Evolutionary conservation across 2,329 filamentous ascomycete genomes (phyloP).

Genomic region (Aspergillus clavatus): DNA sequence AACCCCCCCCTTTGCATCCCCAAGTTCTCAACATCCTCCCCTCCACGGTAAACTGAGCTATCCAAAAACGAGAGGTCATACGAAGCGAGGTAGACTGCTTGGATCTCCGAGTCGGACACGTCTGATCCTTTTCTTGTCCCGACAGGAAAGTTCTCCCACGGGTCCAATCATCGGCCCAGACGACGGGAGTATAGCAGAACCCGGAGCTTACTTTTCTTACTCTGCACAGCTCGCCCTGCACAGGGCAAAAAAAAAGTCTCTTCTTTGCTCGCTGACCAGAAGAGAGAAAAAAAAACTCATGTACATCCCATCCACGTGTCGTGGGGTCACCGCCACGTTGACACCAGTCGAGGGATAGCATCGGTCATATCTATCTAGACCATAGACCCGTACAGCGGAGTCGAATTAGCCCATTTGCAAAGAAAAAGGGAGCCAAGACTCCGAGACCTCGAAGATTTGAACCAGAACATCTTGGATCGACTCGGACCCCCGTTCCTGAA

Average conservation of each 20-base stretch:
- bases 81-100: neutral
- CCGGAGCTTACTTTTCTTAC: too few relatives aligned
- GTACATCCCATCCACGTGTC: neutral
- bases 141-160: neutral
- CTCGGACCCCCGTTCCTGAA: neutral
- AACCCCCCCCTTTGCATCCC: too few relatives aligned
- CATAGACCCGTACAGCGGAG: too few relatives aligned
- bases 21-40: too few relatives aligned
- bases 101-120: neutral
- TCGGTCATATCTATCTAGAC: neutral
- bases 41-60: neutral
- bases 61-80: neutral
- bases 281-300: too few relatives aligned
- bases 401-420: neutral
- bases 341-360: neutral
- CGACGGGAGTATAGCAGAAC: too few relatives aligned
- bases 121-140: neutral
- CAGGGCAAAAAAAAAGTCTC: too few relatives aligned
- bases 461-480: neutral
- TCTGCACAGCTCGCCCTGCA: too few relatives aligned
- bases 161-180: neutral
- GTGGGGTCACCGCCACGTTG: neutral
- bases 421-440: too few relatives aligned
- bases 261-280: too few relatives aligned
- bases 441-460: too few relatives aligned